phyloP scores from a whole-genome alignment of 768 basidiomycete species.

The Leccinum fibrillosum region DNA sequence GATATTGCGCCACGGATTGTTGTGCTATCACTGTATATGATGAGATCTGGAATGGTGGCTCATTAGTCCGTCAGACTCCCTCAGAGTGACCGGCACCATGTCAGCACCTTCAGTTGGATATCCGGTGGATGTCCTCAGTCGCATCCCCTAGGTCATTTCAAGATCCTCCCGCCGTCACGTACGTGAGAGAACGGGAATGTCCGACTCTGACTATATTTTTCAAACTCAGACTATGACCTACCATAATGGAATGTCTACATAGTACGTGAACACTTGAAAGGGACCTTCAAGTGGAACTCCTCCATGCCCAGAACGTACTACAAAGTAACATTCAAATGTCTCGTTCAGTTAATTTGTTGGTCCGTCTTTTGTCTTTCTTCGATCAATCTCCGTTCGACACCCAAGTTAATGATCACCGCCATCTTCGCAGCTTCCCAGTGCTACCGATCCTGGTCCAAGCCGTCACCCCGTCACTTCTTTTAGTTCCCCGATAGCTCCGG shows the following conservation, averaged over 20 bases:
- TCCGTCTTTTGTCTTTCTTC: slow-evolving; percentile 13
- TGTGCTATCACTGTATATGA: too few species aligned
- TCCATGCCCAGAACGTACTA: not conserved
- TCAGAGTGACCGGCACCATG: not conserved
- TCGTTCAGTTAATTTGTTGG: slow-evolving; percentile 7
- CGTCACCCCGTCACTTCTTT: not conserved
- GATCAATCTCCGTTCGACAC: not conserved
- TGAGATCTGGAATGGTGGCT: not conserved
- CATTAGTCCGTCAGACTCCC: not conserved
- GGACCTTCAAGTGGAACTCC: not conserved
- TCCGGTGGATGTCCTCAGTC: too few species aligned
- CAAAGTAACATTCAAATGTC: slow-evolving; percentile 11
- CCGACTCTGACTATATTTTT: not conserved
- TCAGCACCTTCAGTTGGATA: not conserved
- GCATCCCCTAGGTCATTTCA: too few species aligned
- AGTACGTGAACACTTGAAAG: not conserved
- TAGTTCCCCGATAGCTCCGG: slow-evolving; percentile 7
- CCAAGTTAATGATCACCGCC: slow-evolving; percentile 2
- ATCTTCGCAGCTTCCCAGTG: slow-evolving; percentile 1
- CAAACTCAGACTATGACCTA: not conserved
- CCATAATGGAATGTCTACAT: too few species aligned
- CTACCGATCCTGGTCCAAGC: slow-evolving; percentile 6
- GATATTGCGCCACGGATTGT: not conserved
- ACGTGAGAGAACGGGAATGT: not conserved
- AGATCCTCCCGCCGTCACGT: too few species aligned